Evolutionary conservation across 495 filamentous ascomycete species (phyloP).

Genomic region (Hypoxylon rickii): DNA sequence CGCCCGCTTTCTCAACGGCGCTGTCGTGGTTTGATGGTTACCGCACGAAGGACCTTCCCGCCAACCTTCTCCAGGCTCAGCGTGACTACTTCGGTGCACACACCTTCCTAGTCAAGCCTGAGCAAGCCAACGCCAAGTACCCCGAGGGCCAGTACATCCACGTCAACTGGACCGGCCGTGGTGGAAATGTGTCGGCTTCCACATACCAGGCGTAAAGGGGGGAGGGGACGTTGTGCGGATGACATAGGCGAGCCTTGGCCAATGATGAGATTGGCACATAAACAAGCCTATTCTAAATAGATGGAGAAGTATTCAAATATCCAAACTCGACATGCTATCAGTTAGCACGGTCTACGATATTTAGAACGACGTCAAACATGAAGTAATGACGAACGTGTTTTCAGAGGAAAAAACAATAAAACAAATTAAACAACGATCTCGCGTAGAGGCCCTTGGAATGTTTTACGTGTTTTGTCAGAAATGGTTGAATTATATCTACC

Average conservation of each 20-base stretch:
- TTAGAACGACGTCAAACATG: conserved; percentile 29
- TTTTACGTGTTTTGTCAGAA: background rate
- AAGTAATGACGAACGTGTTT: conserved; percentile 14
- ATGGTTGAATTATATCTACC: background rate
- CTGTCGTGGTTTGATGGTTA: conserved; percentile 98
- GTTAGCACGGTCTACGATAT: too few species aligned
- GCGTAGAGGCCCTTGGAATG: background rate
- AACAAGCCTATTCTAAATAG: conserved; percentile 17
- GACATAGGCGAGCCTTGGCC: conserved; percentile 5
- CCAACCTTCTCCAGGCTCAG: conserved; percentile 97
- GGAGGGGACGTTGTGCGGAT: background rate
- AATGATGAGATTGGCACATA: conserved; percentile 6
- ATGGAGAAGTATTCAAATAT: conserved; percentile 6
- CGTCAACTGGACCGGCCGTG: conserved; percentile 99
- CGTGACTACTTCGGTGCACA: conserved; percentile 99
- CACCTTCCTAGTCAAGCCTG: conserved; percentile 97
- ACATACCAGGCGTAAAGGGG: conserved; percentile 88
- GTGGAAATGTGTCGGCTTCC: conserved; percentile 94
- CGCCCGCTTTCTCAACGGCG: conserved; percentile 93
- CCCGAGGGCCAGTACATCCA: conserved; percentile 88
- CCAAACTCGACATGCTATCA: conserved; percentile 21
- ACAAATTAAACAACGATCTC: too few species aligned
- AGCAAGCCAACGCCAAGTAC: conserved; percentile 81
- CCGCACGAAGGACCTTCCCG: conserved; percentile 90
- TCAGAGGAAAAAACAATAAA: too few species aligned